phyloP scores from a whole-genome alignment of 2,329 filamentous ascomycete species.

The Cytospora mali region DNA sequence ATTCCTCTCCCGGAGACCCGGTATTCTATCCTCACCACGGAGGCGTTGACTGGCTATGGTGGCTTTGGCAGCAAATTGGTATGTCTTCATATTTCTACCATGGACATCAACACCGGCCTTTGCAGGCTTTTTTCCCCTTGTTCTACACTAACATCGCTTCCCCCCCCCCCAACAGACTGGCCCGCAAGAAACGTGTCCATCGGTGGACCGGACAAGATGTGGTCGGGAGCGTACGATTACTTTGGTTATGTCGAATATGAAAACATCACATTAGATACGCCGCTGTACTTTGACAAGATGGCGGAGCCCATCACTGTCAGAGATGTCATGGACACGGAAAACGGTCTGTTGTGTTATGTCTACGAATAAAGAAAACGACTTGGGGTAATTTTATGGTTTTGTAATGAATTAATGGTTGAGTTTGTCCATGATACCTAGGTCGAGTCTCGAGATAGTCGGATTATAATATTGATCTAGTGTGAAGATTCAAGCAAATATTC shows the following conservation, averaged over 20 bases:
- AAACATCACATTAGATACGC: conserved; percentile 38
- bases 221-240: conserved; percentile 39
- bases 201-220: conserved; percentile 38
- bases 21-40: conserved; percentile 41
- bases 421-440: too few species aligned
- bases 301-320: conserved; percentile 26
- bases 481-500: too few species aligned
- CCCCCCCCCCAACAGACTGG: conserved; percentile 36
- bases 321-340: conserved; percentile 31
- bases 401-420: too few species aligned
- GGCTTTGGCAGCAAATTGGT: conserved; percentile 33
- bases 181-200: conserved; percentile 35
- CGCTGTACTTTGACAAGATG: conserved; percentile 27
- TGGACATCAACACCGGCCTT: too few species aligned
- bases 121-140: too few species aligned
- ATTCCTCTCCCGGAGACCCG: conserved; percentile 35
- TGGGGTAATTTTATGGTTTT: too few species aligned
- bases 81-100: not conserved
- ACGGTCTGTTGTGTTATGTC: conserved; percentile 28
- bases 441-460: too few species aligned
- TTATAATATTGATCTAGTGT: too few species aligned
- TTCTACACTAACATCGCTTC: too few species aligned
- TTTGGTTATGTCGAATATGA: conserved; percentile 37
- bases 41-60: conserved; percentile 33
- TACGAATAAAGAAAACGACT: conserved; percentile 27